Base-by-base conservation (phyloP, 2,329 filamentous ascomycete species). In the Alternaria burnsii region DNA sequence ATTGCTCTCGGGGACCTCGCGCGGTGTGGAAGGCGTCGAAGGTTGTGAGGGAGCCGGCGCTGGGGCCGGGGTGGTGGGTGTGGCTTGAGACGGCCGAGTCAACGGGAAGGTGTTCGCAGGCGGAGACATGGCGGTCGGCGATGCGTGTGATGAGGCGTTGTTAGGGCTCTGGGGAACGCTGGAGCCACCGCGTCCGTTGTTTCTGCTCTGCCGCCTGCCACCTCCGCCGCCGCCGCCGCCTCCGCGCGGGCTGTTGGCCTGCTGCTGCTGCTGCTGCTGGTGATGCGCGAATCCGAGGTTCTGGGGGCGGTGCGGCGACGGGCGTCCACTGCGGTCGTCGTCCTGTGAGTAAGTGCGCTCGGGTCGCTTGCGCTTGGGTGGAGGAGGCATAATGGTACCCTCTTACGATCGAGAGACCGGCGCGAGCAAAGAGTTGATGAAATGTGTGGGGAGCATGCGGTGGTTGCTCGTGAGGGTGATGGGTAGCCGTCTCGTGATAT, bases 1-100 rank as follows among this genome's bases (percentile, higher is more conserved):
- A 78, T 95, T 97, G 68, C 86, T 86, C 77, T 91, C 95, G 11
- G 72, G 68, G 1, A 72, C 68, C 7, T 70, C 63, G 36, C 58
- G 59, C 4, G 63, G 58, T 9, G 59, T 58, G 26, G 65, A 53
- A 8, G 61, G 51, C 20, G 61, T 56, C 36, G 62, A 50, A 22
- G 60, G 53, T 93, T 26, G 72, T 30, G 69, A 62, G 32, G 68
- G 62, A 7, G 65, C 65, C 10, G 62, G 61, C 28, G 22, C 40
- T 14, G 47, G 47, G 11, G 56, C 38, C n/a, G 67, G 59, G 7
- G 63, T 41, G 10, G 72, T 60, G 1, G 67, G 70, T n/a, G 62
- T 62, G 18, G 71, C 28, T n/a, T 65, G 68, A 30, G 61, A 53
- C n/a, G 66, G 67, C 41, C 60, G 63, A 28, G 59, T 63, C 34